A percentile compares a stretch with the other conserved stretches of the same genome.
These are phyloP conservation scores for Coprinopsis cinerea DNA, from an alignment of 768 basidiomycete genomes.

Conservation along the genomic window DNA sequence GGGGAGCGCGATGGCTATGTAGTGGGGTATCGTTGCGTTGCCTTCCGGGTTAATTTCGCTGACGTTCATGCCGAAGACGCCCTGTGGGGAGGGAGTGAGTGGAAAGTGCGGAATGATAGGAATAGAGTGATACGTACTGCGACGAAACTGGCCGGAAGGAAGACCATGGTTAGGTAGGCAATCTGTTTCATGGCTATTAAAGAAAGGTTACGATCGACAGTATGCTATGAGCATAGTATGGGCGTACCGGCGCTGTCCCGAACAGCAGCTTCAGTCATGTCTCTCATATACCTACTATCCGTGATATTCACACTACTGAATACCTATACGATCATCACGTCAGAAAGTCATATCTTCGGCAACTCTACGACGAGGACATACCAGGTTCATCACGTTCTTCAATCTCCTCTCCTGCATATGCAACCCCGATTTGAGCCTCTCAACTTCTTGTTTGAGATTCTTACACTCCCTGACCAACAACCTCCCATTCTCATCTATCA, in stretches of 20 bases:
- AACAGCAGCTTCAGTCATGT: conserved; percentile 47
- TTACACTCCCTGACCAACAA: conserved; percentile 43
- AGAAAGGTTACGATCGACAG: not conserved
- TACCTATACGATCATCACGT: conserved; percentile 30
- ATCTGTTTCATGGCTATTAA: conserved; percentile 44
- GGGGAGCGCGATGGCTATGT: conserved; percentile 34
- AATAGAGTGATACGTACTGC: conserved; percentile 25
- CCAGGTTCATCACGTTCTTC: conserved; percentile 49
- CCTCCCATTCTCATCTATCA: conserved; percentile 21
- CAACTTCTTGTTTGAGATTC: conserved; percentile 45
- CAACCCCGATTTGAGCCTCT: conserved; percentile 34
- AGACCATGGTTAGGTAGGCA: conserved; percentile 56
- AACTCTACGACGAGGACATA: conserved; percentile 17
- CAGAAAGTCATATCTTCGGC: not conserved
- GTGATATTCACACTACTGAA: conserved; percentile 55
- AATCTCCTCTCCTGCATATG: conserved; percentile 43
- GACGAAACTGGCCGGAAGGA: conserved; percentile 49
- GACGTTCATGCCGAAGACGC: conserved; percentile 47
- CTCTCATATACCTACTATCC: conserved; percentile 47
- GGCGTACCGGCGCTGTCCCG: conserved; percentile 41
- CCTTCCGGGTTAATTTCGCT: conserved; percentile 23
- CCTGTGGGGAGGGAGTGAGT: conserved; percentile 19
- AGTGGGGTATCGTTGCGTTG: conserved; percentile 35
- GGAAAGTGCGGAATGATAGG: no score
- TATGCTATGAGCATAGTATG: not conserved